phyloP scores from a whole-genome alignment of 2,329 filamentous ascomycete genomes.

The Neofusicoccum laricinum region DNA sequence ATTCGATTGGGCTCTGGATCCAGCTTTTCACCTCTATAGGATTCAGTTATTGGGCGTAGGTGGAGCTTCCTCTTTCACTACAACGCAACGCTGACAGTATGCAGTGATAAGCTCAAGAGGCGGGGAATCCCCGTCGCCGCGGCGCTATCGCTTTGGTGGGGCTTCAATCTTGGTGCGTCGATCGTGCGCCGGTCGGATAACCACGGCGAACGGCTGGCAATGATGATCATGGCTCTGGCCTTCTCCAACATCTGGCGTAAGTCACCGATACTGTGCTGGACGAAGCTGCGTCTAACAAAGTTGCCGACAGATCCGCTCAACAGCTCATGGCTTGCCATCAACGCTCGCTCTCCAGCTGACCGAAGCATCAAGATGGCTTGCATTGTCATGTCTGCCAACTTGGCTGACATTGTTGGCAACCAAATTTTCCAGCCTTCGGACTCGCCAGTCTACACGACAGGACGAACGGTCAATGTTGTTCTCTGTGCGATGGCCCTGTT shows the following conservation, averaged over 20 bases:
- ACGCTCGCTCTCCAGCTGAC: conserved; percentile 20
- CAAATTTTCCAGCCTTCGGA: conserved; percentile 22
- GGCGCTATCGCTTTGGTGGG: conserved; percentile 16
- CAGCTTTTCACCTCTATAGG: conserved; percentile 20
- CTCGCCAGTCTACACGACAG: conserved; percentile 17
- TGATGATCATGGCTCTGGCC: conserved; percentile 15
- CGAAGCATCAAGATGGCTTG: conserved; percentile 22
- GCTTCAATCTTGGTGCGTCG: conserved; percentile 13
- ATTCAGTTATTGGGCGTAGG: conserved; percentile 17
- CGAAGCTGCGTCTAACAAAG: not conserved
- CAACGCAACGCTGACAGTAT: not conserved
- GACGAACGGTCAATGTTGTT: conserved; percentile 19
- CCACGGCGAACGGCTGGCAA: not conserved
- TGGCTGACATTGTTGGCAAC: conserved; percentile 20
- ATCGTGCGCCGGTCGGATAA: not conserved
- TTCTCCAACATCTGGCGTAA: conserved; percentile 16
- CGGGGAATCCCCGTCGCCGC: conserved; percentile 9
- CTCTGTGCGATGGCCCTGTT: conserved; percentile 14
- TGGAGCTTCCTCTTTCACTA: not conserved
- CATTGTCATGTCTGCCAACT: conserved; percentile 22
- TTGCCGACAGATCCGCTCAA: conserved; percentile 17
- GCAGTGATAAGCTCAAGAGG: conserved; percentile 10
- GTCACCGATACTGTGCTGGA: not conserved
- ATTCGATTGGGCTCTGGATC: conserved; percentile 31
- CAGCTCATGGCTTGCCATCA: conserved; percentile 22